Conservation (phyloP, 352 stramenopile genomes). For the Sclerospora graminicola region DNA sequence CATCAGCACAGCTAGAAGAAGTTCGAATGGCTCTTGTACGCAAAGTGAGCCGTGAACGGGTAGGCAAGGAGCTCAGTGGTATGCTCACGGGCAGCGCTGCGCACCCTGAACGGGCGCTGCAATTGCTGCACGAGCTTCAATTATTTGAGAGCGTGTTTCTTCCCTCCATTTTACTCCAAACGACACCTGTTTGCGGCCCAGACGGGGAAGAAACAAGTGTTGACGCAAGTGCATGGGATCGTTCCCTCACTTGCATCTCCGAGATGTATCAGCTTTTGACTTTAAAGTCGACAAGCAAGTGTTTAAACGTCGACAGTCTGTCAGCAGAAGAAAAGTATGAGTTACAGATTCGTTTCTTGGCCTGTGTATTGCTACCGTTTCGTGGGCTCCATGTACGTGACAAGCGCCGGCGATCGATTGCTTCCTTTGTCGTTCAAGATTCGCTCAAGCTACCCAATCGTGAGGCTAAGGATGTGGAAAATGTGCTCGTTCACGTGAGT, state of each 20-base stretch:
- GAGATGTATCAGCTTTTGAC: constrained; percentile 32
- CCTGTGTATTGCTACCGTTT: constrained; percentile 49
- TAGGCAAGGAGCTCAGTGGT: constrained; percentile 60
- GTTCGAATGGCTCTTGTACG: constrained; percentile 52
- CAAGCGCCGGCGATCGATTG: constrained; percentile 39
- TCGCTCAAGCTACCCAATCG: constrained; percentile 52
- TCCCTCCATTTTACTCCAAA: constrained; percentile 19
- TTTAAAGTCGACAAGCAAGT: background rate
- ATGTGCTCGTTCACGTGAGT: constrained; percentile 31
- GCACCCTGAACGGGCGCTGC: constrained; percentile 48
- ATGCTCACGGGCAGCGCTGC: constrained; percentile 61
- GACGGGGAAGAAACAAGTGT: constrained; percentile 12
- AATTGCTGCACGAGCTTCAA: constrained; percentile 40
- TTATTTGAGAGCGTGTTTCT: constrained; percentile 51
- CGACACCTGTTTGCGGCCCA: constrained; percentile 23
- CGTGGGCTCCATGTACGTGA: constrained; percentile 34
- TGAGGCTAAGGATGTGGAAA: constrained; percentile 57
- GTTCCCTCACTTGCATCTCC: constrained; percentile 28
- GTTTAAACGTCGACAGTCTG: constrained; percentile 26
- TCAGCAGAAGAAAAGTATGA: constrained; percentile 28
- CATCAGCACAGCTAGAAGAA: constrained; percentile 48
- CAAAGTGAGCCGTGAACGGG: constrained; percentile 69
- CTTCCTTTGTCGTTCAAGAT: constrained; percentile 46
- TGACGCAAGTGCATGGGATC: constrained; percentile 24
- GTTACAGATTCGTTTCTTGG: constrained; percentile 42